phyloP scores from a whole-genome alignment of 192 early-diverging fungal genomes.

The Gorgonomyces haynaldii region DNA sequence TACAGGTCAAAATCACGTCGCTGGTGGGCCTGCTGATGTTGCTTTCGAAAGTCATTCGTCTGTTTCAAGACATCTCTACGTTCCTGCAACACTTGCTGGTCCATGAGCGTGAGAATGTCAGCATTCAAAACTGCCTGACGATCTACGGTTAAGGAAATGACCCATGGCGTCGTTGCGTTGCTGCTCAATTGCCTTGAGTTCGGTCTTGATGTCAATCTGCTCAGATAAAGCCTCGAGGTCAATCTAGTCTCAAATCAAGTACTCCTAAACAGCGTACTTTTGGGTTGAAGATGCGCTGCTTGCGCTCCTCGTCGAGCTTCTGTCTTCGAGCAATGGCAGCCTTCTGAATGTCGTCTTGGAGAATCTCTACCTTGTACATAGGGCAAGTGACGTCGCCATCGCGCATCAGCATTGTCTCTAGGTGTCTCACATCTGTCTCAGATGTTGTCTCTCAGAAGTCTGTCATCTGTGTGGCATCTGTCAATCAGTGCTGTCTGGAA shows the following conservation, averaged over 20 bases:
- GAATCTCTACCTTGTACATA: constrained; percentile 52
- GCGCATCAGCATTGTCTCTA: too few species aligned
- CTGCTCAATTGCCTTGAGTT: constrained; percentile 27
- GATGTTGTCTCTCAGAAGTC: too few species aligned
- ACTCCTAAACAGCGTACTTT: constrained; percentile 43
- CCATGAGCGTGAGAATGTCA: constrained; percentile 34
- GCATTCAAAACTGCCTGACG: constrained; percentile 21
- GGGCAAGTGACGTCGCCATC: background rate
- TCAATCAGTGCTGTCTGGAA: too few species aligned
- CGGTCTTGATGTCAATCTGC: constrained; percentile 41
- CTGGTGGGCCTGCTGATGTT: constrained; percentile 27
- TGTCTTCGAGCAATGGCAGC: constrained; percentile 36
- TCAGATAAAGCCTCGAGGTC: constrained; percentile 42
- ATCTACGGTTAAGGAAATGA: constrained; percentile 9
- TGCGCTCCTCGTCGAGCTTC: constrained; percentile 43
- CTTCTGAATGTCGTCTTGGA: constrained; percentile 30
- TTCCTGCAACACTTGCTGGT: constrained; percentile 20
- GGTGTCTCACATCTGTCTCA: too few species aligned
- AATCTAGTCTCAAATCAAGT: constrained; percentile 24
- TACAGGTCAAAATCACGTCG: constrained; percentile 46
- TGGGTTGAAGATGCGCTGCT: constrained; percentile 45
- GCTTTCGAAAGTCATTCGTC: constrained; percentile 32
- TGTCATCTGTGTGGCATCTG: too few species aligned
- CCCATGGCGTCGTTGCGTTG: constrained; percentile 32
- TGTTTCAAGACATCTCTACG: constrained; percentile 17